These are phyloP conservation scores for Trichoderma aggressivum DNA, from an alignment of 2,329 filamentous ascomycete genomes.

Conservation along the genomic window DNA sequence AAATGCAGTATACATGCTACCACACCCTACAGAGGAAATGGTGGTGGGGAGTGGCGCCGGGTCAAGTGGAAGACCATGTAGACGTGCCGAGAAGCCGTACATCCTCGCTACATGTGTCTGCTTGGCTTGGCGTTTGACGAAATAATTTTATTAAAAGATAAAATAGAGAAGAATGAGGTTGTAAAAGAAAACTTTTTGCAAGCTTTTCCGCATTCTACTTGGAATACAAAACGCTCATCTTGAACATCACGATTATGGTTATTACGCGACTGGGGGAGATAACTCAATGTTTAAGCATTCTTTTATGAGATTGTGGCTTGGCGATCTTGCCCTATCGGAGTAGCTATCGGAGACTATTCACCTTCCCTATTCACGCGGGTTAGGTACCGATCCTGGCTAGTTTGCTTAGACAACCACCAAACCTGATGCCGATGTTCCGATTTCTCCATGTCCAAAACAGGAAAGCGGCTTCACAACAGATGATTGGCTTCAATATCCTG, in stretches of 20 bases:
- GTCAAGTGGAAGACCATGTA: not conserved
- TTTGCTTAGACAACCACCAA: not conserved
- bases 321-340: not conserved
- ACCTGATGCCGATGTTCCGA: slow-evolving; percentile 3
- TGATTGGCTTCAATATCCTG: not conserved
- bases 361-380: not conserved
- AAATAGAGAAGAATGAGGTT: not conserved
- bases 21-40: not conserved
- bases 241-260: not conserved
- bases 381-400: not conserved
- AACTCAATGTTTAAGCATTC: slow-evolving; percentile 8
- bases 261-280: not conserved
- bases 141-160: not conserved
- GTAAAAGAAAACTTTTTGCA: not conserved
- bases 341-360: not conserved
- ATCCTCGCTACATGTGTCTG: not conserved
- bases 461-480: not conserved
- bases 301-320: not conserved
- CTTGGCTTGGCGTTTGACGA: not conserved
- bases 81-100: slow-evolving; percentile 9
- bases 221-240: not conserved
- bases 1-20: not conserved
- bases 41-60: not conserved
- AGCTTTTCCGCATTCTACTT: not conserved
- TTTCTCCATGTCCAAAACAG: not conserved